Base-by-base conservation (phyloP, 75 land plant genomes). In the Isoetes taiwanensis region DNA sequence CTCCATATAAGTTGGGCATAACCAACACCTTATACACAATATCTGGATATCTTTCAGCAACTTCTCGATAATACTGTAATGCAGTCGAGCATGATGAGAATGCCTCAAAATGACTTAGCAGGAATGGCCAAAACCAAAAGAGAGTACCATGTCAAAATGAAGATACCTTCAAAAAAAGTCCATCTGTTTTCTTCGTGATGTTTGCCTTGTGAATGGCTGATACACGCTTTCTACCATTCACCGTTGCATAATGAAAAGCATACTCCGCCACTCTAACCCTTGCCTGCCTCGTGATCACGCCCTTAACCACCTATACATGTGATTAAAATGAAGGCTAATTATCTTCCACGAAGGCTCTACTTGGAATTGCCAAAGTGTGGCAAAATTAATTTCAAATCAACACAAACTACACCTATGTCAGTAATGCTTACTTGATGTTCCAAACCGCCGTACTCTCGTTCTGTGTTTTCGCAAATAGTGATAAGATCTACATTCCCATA, bases 401-500 rank as follows among this genome's bases (percentile, higher is more conserved):
- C n/a, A n/a, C n/a, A n/a, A n/a, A n/a, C n/a, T n/a, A n/a, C n/a
- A n/a, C n/a, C n/a, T n/a, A n/a, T n/a, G 38, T 14, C 9, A 37
- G 38, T 14, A 9, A 9, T 37, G 38, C 38, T 46, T 46, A 46
- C 50, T 19, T 46, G 50, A 16, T 46, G 50, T 46, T 46, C 50
- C 19, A 46, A 46, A 3, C 50, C 50, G 23, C 50, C 25, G 50
- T 46, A 46, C 50, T 46, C 50, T 5, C 50, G 25, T n/a, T 46
- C 50, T 19, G 50, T 46, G 50, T 46, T 46, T n/a, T 46, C 50
- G 4, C 50, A 23, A n/a, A 46, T 46, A 23, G 50, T 46, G n/a
- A 46, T n/a, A n/a, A 46, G 50, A 46, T 46, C 50, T 6, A 46
- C 50, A n/a, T 46, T 46, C 21, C 25, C 50, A 46, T 46, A 46